Conservation (phyloP, 2,329 filamentous ascomycete species). For the Meredithiella fracta region DNA sequence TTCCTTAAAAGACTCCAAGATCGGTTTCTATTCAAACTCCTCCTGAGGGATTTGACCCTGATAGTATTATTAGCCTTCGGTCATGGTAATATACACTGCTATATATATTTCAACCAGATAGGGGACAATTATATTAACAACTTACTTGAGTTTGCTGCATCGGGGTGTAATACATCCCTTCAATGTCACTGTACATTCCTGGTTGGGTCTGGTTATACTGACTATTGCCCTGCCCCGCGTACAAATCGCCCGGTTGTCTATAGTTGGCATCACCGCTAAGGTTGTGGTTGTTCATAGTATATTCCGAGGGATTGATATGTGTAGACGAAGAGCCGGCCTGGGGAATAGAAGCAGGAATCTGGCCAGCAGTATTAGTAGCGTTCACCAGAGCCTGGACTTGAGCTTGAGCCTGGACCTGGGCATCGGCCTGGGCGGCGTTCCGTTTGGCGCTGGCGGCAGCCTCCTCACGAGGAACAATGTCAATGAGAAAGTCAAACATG, state of each 20-base stretch:
- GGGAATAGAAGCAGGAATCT: slow-evolving; percentile 10
- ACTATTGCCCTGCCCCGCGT: slow-evolving; percentile 58
- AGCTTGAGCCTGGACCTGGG: slow-evolving; percentile 13
- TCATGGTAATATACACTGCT: too few relatives aligned
- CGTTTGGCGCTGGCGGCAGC: slow-evolving; percentile 74
- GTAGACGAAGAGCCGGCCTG: slow-evolving; percentile 34
- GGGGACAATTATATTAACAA: background rate
- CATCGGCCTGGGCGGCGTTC: slow-evolving; percentile 34
- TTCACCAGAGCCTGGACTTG: slow-evolving; percentile 5
- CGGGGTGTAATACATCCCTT: slow-evolving; percentile 72
- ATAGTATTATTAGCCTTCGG: slow-evolving; percentile 1
- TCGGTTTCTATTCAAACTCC: slow-evolving; percentile 26
- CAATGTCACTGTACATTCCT: slow-evolving; percentile 65
- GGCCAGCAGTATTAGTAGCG: background rate
- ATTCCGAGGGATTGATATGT: slow-evolving; percentile 42
- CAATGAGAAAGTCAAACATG: slow-evolving; percentile 99
- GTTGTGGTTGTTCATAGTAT: slow-evolving; percentile 44
- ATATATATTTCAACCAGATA: background rate
- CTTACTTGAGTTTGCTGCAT: slow-evolving; percentile 73
- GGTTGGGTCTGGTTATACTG: slow-evolving; percentile 64
- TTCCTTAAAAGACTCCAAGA: too few relatives aligned
- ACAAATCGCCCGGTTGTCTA: slow-evolving; percentile 57
- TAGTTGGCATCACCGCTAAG: slow-evolving; percentile 61
- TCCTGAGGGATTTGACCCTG: slow-evolving; percentile 30
- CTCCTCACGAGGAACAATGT: slow-evolving; percentile 94